Evolutionary conservation across 805 yeast species (phyloP).

Genomic region (Schwanniomyces pseudopolymorphus): DNA sequence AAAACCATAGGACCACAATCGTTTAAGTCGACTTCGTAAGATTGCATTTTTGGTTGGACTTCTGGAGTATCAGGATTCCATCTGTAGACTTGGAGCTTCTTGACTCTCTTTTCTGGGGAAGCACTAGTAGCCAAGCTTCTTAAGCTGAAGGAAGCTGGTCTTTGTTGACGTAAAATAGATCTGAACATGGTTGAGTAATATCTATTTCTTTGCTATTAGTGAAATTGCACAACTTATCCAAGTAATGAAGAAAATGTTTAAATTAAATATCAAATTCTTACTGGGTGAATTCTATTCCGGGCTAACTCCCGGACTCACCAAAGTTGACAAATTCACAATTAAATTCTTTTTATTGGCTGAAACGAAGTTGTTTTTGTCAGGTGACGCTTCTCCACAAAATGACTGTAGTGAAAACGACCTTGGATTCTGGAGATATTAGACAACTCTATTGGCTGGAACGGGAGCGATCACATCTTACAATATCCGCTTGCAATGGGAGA

Average conservation of each 20-base stretch:
- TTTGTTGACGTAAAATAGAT: conserved; percentile 17
- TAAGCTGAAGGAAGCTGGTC: conserved; percentile 7
- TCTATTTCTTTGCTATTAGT: background rate
- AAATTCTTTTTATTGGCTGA: conserved; percentile 4
- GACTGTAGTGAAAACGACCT: background rate
- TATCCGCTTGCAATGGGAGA: background rate
- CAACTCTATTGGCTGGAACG: background rate
- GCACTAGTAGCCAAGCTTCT: conserved; percentile 54
- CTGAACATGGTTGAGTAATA: conserved; percentile 15
- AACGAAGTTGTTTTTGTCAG: background rate
- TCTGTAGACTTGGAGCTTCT: conserved; percentile 90
- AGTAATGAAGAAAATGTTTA: background rate
- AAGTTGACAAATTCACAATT: conserved; percentile 8
- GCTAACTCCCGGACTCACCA: conserved; percentile 3
- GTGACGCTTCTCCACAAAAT: conserved; percentile 2
- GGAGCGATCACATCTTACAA: background rate
- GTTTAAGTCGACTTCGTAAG: conserved; percentile 82
- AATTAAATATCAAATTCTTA: background rate
- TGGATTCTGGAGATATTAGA: background rate
- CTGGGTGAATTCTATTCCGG: conserved; percentile 4
- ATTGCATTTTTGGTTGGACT: conserved; percentile 82
- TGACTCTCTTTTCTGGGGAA: conserved; percentile 51
- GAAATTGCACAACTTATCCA: background rate
- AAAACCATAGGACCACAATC: conserved; percentile 97
- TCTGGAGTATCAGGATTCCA: conserved; percentile 98